Percentiles rank a stretch among this genome's conserved stretches.
Conservation (phyloP, 179 eudicot genomes). For the Sideroxylon spinosum region DNA sequence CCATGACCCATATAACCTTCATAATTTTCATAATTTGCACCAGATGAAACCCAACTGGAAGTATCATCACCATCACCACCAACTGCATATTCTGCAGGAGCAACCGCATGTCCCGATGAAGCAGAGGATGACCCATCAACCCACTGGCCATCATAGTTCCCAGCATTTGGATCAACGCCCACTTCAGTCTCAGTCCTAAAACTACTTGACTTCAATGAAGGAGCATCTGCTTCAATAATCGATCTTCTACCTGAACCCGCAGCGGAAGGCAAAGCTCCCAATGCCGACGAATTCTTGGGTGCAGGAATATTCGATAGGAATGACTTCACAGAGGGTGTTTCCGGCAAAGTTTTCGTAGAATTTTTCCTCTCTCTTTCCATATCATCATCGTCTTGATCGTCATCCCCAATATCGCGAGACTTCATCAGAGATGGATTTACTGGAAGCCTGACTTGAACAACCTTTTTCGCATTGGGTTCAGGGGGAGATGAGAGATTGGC, state of each 20-base stretch:
- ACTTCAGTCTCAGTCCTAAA: constrained; percentile 20
- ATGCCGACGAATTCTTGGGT: constrained; percentile 47
- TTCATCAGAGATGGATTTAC: constrained; percentile 17
- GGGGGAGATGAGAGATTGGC: constrained; percentile 19
- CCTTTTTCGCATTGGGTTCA: constrained; percentile 36
- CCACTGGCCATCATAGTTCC: constrained; percentile 13
- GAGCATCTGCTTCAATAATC: constrained; percentile 35
- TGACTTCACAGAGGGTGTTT: constrained; percentile 44
- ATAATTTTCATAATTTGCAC: constrained; percentile 29
- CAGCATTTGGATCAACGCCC: constrained; percentile 19
- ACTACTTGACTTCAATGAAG: constrained; percentile 13
- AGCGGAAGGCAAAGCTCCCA: constrained; percentile 43
- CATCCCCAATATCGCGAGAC: constrained; percentile 37
- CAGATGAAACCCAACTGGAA: constrained; percentile 22
- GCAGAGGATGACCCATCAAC: constrained; percentile 22
- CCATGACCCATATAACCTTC: constrained; percentile 31
- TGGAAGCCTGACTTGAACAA: constrained; percentile 71
- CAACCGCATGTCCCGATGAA: constrained; percentile 8
- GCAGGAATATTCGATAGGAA: constrained; percentile 69
- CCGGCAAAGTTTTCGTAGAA: constrained; percentile 17
- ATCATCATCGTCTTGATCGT: constrained; percentile 33
- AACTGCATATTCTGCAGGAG: constrained; percentile 14
- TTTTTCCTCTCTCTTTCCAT: constrained; percentile 37
- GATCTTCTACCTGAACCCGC: constrained; percentile 40
- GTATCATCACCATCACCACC: constrained; percentile 16